Base-by-base conservation (phyloP, 2,329 filamentous ascomycete species). In the Allantophomopsis lycopodina region DNA sequence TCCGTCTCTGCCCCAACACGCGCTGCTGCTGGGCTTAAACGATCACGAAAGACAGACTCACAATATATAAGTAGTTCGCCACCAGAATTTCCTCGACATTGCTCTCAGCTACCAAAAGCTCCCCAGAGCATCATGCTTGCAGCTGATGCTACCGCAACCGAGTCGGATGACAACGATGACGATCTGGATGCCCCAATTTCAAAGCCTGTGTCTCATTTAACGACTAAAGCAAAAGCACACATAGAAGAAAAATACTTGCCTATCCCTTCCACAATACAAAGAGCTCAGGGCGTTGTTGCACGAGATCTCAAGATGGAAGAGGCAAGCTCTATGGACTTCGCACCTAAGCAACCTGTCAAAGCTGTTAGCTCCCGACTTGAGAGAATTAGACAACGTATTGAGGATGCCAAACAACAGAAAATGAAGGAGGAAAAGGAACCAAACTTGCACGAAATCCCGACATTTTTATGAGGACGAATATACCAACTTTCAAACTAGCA, bases 21-120 rank as follows among this genome's bases (percentile, higher is more conserved):
- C 41, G 53, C 55, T 16, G 52, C 55, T 16, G 56, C 56, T 16
- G 56, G 55, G 5, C 56, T 52, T 35, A 45, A 48, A 18, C 48
- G 32, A 14, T 18, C 28, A 36, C 28, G 33, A 8, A 28, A 28
- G 23, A 12, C 7, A 28, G 7, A 3, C 3, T 28, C 23, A 28
- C 23, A 28, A 10, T 12, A 28, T 28, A 28, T 28, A 8, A 10
- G 23, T 12, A 28, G 23, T 12, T 28, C 23, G 10, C 23, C 23
- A 8, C 7, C 11, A 28, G 23, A 28, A 28, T 3, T 28, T 5
- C 20, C 20, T 28, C 7, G 7, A 12, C 8, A 4, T 28, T 8
- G 8, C 23, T 3, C 7, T 28, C 23, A 12, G 7, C 23, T 28
- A 28, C 23, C 5, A 10, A 28, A 28, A 28, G 23, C 8, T 8